phyloP scores from a whole-genome alignment of 345 rosid species.

The Physaria fendleri region DNA sequence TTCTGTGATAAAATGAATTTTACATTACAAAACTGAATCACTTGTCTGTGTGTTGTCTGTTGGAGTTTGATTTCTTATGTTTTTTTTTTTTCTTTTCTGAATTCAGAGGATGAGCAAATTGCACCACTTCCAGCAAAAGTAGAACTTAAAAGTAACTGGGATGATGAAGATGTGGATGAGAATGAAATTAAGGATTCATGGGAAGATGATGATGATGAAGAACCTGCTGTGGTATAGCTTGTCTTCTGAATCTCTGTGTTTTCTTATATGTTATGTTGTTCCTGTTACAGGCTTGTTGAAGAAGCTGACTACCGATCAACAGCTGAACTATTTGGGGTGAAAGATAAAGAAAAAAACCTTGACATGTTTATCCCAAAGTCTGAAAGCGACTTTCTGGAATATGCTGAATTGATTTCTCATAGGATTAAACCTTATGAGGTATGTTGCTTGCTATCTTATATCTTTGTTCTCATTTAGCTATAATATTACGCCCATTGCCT shows the following conservation, averaged over 20 bases:
- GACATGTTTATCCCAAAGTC: conserved; percentile 88
- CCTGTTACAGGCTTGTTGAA: conserved; percentile 66
- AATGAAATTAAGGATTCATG: conserved; percentile 89
- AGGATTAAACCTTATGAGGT: conserved; percentile 77
- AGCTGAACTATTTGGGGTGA: conserved; percentile 58
- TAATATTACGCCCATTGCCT: neutral
- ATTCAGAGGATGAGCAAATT: conserved; percentile 60
- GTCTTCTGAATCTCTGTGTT: neutral
- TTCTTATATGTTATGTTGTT: conserved; percentile 1
- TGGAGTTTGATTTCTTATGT: conserved; percentile 13
- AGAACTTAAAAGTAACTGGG: conserved; percentile 61
- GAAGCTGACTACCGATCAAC: conserved; percentile 84
- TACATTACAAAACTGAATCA: neutral
- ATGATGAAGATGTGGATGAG: conserved; percentile 91
- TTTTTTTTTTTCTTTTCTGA: neutral
- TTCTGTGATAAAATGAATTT: neutral
- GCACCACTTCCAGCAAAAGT: conserved; percentile 50
- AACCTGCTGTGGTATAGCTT: conserved; percentile 56
- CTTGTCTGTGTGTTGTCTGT: neutral
- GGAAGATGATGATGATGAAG: conserved; percentile 99
- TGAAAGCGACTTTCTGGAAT: conserved; percentile 82
- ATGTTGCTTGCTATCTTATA: neutral
- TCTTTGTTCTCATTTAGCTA: neutral
- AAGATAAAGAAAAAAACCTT: conserved; percentile 49
- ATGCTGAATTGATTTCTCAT: conserved; percentile 79